Conservation (phyloP, 2,329 filamentous ascomycete genomes). For the Neurospora sp. region DNA sequence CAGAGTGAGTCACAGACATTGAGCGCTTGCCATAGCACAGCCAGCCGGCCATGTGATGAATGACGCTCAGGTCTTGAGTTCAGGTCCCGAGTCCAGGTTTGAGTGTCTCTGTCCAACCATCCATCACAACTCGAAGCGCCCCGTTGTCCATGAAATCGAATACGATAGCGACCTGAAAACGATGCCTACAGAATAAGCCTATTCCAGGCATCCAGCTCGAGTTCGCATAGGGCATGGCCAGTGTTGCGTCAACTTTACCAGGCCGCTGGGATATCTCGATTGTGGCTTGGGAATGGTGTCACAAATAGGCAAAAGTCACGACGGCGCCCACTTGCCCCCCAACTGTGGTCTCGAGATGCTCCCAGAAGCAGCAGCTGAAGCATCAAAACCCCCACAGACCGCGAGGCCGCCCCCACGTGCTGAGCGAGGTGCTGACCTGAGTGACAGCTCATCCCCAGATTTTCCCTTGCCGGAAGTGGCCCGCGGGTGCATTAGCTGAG, state of each 20-base stretch:
- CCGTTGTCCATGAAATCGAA: neutral
- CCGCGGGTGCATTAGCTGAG: neutral
- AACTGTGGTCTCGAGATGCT: neutral
- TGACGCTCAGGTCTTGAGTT: neutral
- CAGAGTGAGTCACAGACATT: neutral
- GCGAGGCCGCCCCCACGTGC: neutral
- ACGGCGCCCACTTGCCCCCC: neutral
- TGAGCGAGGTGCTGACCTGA: neutral
- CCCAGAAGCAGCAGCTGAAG: neutral
- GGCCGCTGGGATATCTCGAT: neutral
- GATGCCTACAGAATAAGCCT: neutral
- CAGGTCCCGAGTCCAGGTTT: neutral
- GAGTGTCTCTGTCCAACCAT: neutral
- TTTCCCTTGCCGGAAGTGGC: neutral
- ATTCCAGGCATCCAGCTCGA: neutral
- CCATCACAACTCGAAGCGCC: neutral
- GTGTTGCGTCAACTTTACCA: neutral
- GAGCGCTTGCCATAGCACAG: neutral
- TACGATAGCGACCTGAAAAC: neutral
- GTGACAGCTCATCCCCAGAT: neutral
- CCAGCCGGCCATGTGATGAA: neutral
- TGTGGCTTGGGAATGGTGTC: neutral
- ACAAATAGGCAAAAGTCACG: neutral
- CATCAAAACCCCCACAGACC: neutral
- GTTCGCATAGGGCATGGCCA: neutral